A percentile compares a stretch with the other conserved stretches of the same genome.
Conservation (phyloP, 768 basidiomycete species). For the Agrocybe pediades region DNA sequence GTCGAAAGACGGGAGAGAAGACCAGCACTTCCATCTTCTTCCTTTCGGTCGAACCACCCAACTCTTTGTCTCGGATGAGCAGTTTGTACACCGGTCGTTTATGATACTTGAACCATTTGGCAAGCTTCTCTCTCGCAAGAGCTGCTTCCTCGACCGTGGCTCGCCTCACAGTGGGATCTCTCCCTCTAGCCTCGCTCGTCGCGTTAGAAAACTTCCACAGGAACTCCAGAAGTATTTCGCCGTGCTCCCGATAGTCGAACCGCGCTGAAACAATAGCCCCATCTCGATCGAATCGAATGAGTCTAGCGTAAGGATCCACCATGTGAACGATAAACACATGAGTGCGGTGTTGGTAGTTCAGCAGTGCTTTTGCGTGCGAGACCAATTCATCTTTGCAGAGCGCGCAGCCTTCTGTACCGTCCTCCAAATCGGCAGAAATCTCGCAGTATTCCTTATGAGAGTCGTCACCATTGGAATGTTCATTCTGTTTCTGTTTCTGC, state of each 20-base stretch:
- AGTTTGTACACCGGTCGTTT: background rate
- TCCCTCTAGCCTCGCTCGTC: constrained; percentile 19
- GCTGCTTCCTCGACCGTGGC: constrained; percentile 10
- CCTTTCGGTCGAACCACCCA: too few species aligned
- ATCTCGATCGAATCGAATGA: constrained; percentile 34
- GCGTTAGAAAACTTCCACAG: constrained; percentile 27
- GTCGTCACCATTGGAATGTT: background rate
- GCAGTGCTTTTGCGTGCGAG: constrained; percentile 19
- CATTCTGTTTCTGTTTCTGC: constrained; percentile 11
- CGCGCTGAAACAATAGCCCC: constrained; percentile 29
- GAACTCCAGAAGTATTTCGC: constrained; percentile 25
- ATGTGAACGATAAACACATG: constrained; percentile 29
- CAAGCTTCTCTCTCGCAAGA: constrained; percentile 8
- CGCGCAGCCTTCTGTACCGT: background rate
- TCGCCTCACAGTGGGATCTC: constrained; percentile 24
- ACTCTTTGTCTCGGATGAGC: too few species aligned
- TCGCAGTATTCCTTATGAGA: background rate
- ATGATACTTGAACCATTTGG: background rate
- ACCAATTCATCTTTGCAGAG: constrained; percentile 24
- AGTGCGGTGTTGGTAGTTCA: constrained; percentile 27
- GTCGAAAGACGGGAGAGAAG: background rate
- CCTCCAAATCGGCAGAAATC: constrained; percentile 4
- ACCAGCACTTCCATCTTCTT: background rate
- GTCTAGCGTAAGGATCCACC: constrained; percentile 21
- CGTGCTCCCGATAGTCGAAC: constrained; percentile 24